A percentile compares a stretch with the other conserved stretches of the same genome.
phyloP scores from a whole-genome alignment of 805 yeast species.

The Grigorovia transvaalensis region DNA sequence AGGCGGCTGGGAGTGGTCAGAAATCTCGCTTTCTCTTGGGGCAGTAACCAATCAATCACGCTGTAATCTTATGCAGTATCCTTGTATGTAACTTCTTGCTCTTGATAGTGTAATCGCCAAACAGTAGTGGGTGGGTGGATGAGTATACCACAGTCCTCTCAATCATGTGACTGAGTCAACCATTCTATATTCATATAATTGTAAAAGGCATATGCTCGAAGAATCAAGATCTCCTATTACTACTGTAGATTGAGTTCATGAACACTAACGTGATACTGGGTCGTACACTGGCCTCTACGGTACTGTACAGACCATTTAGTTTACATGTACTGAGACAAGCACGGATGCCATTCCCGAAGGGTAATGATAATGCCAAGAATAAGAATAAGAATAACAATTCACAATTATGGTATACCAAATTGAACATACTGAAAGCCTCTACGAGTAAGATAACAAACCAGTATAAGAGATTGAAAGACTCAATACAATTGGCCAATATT shows the following conservation, averaged over 20 bases:
- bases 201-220: too few species aligned
- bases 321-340: neutral
- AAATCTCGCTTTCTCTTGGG: too few species aligned
- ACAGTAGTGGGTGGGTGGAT: neutral
- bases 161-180: neutral
- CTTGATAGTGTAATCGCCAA: too few species aligned
- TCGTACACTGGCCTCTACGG: neutral
- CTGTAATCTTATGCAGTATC: too few species aligned
- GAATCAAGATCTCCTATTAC: too few species aligned
- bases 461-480: conserved; percentile 23
- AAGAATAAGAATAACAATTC: too few species aligned
- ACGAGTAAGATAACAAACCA: conserved; percentile 7
- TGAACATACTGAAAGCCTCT: neutral
- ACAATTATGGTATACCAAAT: neutral
- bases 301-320: neutral
- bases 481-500: conserved; percentile 30
- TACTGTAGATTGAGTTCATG: neutral
- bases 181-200: neutral
- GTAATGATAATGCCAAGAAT: neutral
- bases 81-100: too few species aligned
- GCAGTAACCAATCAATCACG: too few species aligned
- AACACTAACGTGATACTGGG: neutral
- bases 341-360: neutral
- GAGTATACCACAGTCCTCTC: neutral
- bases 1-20: too few species aligned